Evolutionary conservation across 177 flowering plant genomes (phyloP).

Genomic region (Vitis hybrid): DNA sequence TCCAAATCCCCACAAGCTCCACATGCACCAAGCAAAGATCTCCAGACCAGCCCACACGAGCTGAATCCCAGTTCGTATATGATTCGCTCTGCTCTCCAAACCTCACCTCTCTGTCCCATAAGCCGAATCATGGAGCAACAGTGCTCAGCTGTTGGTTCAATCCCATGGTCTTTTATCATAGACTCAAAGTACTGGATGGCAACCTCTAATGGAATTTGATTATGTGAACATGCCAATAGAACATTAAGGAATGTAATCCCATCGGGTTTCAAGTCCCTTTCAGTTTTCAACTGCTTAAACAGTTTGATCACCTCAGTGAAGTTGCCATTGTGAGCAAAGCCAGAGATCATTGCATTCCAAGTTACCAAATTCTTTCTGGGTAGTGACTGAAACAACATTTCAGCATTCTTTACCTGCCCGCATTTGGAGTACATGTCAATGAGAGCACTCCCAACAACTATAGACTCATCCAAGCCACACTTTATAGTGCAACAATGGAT

Average conservation of each 20-base stretch:
- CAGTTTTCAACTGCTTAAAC: slow-evolving; percentile 41
- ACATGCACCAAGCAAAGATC: slow-evolving; percentile 63
- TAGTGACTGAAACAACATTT: slow-evolving; percentile 37
- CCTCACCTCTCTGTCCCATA: slow-evolving; percentile 53
- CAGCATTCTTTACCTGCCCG: slow-evolving; percentile 49
- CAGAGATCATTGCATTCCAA: slow-evolving; percentile 71
- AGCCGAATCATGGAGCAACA: slow-evolving; percentile 57
- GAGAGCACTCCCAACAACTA: slow-evolving; percentile 61
- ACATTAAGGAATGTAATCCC: slow-evolving; percentile 57
- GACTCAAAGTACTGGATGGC: slow-evolving; percentile 38
- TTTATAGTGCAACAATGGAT: slow-evolving; percentile 52
- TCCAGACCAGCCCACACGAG: slow-evolving; percentile 57
- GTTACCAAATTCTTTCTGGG: slow-evolving; percentile 52
- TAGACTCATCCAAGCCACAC: slow-evolving; percentile 34
- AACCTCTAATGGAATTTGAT: slow-evolving; percentile 23
- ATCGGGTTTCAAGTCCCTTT: slow-evolving; percentile 41
- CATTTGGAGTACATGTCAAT: slow-evolving; percentile 82
- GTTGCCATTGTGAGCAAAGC: slow-evolving; percentile 58
- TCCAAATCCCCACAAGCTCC: slow-evolving; percentile 32
- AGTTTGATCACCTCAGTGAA: slow-evolving; percentile 37
- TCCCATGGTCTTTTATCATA: slow-evolving; percentile 47
- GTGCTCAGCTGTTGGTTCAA: slow-evolving; percentile 52
- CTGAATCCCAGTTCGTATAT: slow-evolving; percentile 53
- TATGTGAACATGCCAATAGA: slow-evolving; percentile 53
- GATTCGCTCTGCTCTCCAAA: slow-evolving; percentile 43